These are phyloP conservation scores for Waltergamsia citrina DNA, from an alignment of 2,329 filamentous ascomycete genomes.

Conservation along the genomic window DNA sequence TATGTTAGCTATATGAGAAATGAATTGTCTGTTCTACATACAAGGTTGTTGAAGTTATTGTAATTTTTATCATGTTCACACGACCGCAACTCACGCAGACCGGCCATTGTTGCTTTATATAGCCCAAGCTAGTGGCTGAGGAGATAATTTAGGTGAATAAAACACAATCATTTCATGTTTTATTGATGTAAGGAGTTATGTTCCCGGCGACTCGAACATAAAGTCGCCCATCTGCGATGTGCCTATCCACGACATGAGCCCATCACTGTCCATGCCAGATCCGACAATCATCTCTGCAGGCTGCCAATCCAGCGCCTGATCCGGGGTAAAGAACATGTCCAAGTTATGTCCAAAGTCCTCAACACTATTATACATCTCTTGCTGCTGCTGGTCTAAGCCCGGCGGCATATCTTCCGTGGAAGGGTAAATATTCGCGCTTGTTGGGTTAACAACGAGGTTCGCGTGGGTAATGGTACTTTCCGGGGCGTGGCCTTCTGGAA, in stretches of 20 bases:
- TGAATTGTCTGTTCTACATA: no score
- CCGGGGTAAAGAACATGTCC: slow-evolving; percentile 3
- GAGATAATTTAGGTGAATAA: no score
- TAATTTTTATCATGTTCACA: no score
- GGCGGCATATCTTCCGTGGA: not conserved
- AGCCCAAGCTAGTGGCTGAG: no score
- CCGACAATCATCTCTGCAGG: not conserved
- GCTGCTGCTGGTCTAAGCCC: not conserved
- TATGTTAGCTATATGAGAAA: not conserved
- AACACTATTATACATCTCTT: not conserved
- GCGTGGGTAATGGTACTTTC: not conserved
- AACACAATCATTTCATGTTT: no score
- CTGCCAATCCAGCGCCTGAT: slow-evolving; percentile 2
- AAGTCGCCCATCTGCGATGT: not conserved
- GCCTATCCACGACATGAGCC: not conserved
- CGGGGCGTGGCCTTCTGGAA: slow-evolving; percentile 2
- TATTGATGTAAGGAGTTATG: no score
- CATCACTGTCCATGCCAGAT: slow-evolving; percentile 1
- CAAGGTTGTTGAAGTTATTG: no score
- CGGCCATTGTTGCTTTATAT: no score
- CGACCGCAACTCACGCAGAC: no score
- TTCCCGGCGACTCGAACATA: not conserved
- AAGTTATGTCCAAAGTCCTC: slow-evolving; percentile 1
- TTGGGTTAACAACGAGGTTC: not conserved
- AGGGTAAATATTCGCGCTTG: not conserved